Base-by-base conservation (phyloP, 495 filamentous ascomycete genomes). In the Patellaria atrata region DNA sequence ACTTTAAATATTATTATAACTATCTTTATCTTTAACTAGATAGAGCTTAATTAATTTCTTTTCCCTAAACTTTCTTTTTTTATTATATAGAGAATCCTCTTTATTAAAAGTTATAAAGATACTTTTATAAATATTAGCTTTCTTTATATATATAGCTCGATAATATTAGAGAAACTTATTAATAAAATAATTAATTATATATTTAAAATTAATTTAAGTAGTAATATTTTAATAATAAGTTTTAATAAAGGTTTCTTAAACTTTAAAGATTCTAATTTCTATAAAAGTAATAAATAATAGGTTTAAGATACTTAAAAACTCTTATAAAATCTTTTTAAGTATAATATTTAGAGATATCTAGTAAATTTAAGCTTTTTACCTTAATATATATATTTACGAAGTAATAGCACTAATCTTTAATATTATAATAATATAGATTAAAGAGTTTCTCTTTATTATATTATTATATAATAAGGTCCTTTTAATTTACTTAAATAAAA, bases 281-380 rank as follows among this genome's bases (percentile, higher is more conserved):
- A 22, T 22, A 16, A 14, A 6, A 8, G 31, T 8, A 8, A 8
- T 8, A 20, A 20, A 34, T n/a, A 20, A 8, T 20, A 7, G 31
- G 7, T 10, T 34, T 14, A 14, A 24, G 5, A 11, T 34, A 8
- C 9, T 34, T 21, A 22, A 34, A 20, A 9, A 26, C 34, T 37
- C 34, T 3, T 5, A 37, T 33, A 16, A 37, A 17, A 29, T 37
- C 34, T 17, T 37, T 37, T 12, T 37, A 26, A 16, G 34, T 5
- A n/a, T 26, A 16, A 14, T 27, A 37, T 14, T 26, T 26, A 16
- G 27, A 15, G 3, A 29, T 16, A 15, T 37, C 24, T 37, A 18
- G 23, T 8, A 37, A 14, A 21, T 37, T 19, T 8, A 37, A 15
- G 13, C 30, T 22, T 17, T 37, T 37, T 7, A 17, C 34, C 11